Evolutionary conservation across 2,329 filamentous ascomycete species (phyloP).

Genomic region (Sporothrix euskadiensis): DNA sequence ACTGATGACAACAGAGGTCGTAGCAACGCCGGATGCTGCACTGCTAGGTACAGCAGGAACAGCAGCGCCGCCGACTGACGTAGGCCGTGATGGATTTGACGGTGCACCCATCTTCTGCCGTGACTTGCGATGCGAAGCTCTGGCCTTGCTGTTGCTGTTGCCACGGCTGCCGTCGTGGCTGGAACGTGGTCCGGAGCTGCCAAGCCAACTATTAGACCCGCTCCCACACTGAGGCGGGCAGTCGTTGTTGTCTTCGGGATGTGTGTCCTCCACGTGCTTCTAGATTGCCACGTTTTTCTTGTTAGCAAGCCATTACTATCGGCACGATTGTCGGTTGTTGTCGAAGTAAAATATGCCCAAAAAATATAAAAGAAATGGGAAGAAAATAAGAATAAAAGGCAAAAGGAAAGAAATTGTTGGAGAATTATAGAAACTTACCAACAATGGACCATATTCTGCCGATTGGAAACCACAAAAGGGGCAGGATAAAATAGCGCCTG

Average conservation of each 20-base stretch:
- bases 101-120: background rate
- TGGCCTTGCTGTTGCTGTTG: background rate
- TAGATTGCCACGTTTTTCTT: background rate
- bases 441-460: conserved; percentile 43
- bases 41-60: background rate
- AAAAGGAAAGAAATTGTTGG: background rate
- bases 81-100: background rate
- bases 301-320: background rate
- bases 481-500: conserved; percentile 35
- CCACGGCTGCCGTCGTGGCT: background rate
- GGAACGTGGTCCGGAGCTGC: background rate
- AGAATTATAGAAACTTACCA: conserved; percentile 36
- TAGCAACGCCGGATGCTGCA: background rate
- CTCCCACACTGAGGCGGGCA: conserved; percentile 24
- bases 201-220: conserved; percentile 4
- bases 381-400: background rate
- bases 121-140: background rate
- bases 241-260: conserved; percentile 27
- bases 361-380: background rate
- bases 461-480: conserved; percentile 45
- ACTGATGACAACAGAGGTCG: background rate
- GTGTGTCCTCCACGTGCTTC: conserved; percentile 39
- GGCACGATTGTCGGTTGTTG: background rate
- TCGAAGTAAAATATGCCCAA: background rate
- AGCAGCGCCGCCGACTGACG: background rate